Evolutionary conservation across 2,329 filamentous ascomycete species (phyloP), one percentile per base, ranked within the genome.

Genomic region (Fusarium fracticaudum): DNA sequence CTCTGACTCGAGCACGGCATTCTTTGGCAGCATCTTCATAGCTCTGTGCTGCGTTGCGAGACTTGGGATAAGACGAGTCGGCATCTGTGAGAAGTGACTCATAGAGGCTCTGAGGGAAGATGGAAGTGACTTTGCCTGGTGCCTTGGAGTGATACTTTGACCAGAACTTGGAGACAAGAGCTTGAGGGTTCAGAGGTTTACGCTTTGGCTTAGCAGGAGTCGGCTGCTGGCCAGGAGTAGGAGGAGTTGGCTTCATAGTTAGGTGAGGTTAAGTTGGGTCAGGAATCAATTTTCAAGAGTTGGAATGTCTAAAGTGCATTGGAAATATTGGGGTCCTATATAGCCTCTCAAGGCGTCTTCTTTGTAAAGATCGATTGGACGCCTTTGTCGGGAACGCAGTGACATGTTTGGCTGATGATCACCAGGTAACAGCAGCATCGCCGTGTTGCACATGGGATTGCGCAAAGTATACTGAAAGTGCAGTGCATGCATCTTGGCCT

Each of bases 61-160:
- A 74, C 44, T 79, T 79, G 50, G 76, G 76, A 26, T 74, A 68
- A 3, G 76, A 74, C 8, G 71, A 62, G 54, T 75, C 76, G 43
- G 71, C 72, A 24, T 75, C 64, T 40, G 67, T 67, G n/a, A 78
- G 70, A 47, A 80, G 67, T 6, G 76, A 69, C n/a, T 80, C 78
- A 66, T 85, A 86, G 8, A 85, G 80, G 29, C 78, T 79, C 10
- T 82, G 82, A 3, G 85, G 84, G 61, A 86, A 85, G 75, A 86
- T 82, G 53, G 84, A 84, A 3, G 85, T 86, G 35, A 85, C 81
- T 67, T 84, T 85, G 40, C 84, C 84, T 3, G 83, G 82, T 40
- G 80, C 78, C 55, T 81, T 83, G 55, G 82, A 77, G 71, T 85
- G 83, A 75, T 84, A 86, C 67, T 79, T 80, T 59, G 79, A 78